phyloP scores from a whole-genome alignment of 1,284 basidiomycete genomes.

The Calocybe gambosa region DNA sequence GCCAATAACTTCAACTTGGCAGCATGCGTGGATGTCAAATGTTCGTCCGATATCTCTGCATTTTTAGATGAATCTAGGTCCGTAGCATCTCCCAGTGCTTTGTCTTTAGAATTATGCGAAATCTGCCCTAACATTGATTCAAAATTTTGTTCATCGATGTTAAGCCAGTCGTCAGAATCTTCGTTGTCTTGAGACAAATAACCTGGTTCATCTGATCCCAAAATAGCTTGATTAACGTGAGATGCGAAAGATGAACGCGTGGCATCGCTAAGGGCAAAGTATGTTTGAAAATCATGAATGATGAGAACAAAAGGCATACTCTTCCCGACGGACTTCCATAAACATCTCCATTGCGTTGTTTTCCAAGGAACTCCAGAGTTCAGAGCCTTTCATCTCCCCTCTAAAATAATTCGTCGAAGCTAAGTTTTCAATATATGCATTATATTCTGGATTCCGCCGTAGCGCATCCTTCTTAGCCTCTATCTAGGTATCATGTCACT shows the following conservation, averaged over 20 bases:
- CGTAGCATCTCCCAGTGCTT: constrained; percentile 31
- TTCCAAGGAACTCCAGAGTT: constrained; percentile 70
- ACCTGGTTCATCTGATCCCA: constrained; percentile 23
- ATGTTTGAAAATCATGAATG: constrained; percentile 3
- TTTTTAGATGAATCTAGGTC: constrained; percentile 37
- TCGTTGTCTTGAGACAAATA: constrained; percentile 33
- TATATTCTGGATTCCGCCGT: constrained; percentile 58
- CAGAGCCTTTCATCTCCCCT: constrained; percentile 69
- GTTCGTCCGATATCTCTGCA: constrained; percentile 39
- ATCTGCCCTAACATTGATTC: constrained; percentile 54
- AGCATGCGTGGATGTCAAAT: constrained; percentile 56
- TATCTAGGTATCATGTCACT: constrained; percentile 28
- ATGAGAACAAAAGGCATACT: constrained; percentile 42
- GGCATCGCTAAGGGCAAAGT: constrained; percentile 37
- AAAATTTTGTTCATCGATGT: constrained; percentile 56
- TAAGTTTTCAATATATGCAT: constrained; percentile 63
- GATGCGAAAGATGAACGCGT: constrained; percentile 68
- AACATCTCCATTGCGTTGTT: constrained; percentile 63
- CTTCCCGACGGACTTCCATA: constrained; percentile 52
- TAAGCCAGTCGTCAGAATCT: constrained; percentile 72
- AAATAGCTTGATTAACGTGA: constrained; percentile 61
- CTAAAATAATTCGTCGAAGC: constrained; percentile 67
- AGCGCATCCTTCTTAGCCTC: constrained; percentile 62
- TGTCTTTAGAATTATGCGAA: constrained; percentile 23
- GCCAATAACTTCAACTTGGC: constrained; percentile 70